Evolutionary conservation across 2,329 filamentous ascomycete species (phyloP).

Genomic region (Epicoccum sorghinum): DNA sequence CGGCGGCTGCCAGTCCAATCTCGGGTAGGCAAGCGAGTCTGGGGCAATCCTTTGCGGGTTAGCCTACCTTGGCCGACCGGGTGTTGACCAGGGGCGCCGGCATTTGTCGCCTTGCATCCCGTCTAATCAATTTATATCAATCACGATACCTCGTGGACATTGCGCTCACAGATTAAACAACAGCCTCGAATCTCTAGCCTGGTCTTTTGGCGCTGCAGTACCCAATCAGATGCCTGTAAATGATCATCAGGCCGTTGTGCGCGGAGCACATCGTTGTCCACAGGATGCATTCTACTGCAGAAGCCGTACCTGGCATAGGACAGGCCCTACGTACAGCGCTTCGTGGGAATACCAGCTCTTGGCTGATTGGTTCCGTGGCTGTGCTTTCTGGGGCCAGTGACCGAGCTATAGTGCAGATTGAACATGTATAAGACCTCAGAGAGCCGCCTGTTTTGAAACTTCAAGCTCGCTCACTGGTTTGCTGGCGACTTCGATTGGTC

Average conservation of each 20-base stretch:
- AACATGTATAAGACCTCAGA: conserved; percentile 38
- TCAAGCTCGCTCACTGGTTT: conserved; percentile 30
- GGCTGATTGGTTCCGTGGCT: conserved; percentile 2
- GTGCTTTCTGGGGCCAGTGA: conserved; percentile 2
- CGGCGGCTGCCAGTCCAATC: conserved; percentile 20
- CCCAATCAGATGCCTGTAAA: conserved; percentile 33
- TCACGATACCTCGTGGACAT: conserved; percentile 29
- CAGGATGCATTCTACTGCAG: conserved; percentile 11
- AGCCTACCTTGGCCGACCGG: conserved; percentile 16
- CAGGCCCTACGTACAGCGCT: conserved; percentile 1
- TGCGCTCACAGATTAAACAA: conserved; percentile 39
- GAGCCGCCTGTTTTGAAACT: conserved; percentile 27
- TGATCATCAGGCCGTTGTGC: conserved; percentile 34
- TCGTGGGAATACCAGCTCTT: conserved; percentile 8
- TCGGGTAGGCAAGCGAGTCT: conserved; percentile 31
- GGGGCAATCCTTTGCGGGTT: conserved; percentile 22
- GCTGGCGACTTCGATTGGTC: conserved; percentile 18
- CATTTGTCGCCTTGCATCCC: conserved; percentile 35
- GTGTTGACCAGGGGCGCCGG: conserved; percentile 22
- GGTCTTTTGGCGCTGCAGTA: conserved; percentile 20
- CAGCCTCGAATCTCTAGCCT: conserved; percentile 33
- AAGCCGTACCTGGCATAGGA: conserved; percentile 14
- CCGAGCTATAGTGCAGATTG: conserved; percentile 28
- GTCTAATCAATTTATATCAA: conserved; percentile 48
- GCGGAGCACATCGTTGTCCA: conserved; percentile 3